Conservation (phyloP, 768 basidiomycete species). For the Kwoniella bestiolae region DNA sequence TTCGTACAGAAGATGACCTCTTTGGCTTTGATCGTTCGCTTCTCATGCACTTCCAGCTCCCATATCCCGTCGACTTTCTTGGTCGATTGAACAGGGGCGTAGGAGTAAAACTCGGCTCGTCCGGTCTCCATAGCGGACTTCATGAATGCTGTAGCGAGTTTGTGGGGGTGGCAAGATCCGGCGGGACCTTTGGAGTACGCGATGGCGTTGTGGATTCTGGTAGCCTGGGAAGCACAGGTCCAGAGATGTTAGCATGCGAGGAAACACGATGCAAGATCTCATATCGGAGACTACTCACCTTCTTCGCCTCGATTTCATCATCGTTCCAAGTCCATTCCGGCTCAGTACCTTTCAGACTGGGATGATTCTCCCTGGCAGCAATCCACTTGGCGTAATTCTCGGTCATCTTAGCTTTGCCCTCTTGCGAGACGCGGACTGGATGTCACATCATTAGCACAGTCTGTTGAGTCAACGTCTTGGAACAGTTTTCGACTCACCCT, state of each 20-base stretch:
- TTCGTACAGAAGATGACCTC: slow-evolving; percentile 37
- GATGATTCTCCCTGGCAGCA: slow-evolving; percentile 12
- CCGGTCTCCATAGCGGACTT: slow-evolving; percentile 25
- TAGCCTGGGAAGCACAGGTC: slow-evolving; percentile 14
- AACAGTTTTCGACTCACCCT: slow-evolving; percentile 22
- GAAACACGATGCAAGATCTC: too few relatives aligned
- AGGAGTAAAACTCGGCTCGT: slow-evolving; percentile 28
- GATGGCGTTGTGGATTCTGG: slow-evolving; percentile 23
- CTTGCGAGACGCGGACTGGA: slow-evolving; percentile 11
- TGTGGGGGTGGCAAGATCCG: slow-evolving; percentile 43
- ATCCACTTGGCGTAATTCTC: slow-evolving; percentile 18
- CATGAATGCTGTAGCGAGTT: slow-evolving; percentile 35
- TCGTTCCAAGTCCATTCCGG: slow-evolving; percentile 58
- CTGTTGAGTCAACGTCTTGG: not conserved
- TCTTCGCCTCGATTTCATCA: slow-evolving; percentile 60
- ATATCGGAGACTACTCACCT: slow-evolving; percentile 60
- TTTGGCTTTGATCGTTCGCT: slow-evolving; percentile 26
- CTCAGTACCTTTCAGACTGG: slow-evolving; percentile 9
- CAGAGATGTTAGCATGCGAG: too few relatives aligned
- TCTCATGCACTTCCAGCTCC: slow-evolving; percentile 16
- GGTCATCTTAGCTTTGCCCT: slow-evolving; percentile 1
- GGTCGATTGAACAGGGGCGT: slow-evolving; percentile 25
- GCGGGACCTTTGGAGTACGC: slow-evolving; percentile 28
- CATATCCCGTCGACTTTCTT: slow-evolving; percentile 5
- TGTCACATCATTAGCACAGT: not conserved